Base-by-base conservation (phyloP, 169 alveolate species). In the Neospora caninum region DNA sequence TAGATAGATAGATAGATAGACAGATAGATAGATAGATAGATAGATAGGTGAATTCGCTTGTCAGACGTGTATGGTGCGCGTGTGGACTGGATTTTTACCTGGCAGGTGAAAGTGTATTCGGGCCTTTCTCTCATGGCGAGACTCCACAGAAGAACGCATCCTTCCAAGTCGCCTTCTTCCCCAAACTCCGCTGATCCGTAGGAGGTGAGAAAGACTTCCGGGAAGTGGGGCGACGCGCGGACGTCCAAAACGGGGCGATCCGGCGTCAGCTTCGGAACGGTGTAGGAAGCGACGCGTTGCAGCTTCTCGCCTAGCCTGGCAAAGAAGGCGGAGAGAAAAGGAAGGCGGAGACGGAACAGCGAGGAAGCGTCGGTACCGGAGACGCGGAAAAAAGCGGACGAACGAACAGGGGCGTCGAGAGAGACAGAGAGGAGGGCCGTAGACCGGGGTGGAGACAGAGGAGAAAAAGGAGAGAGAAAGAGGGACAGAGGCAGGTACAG, bases 191-290 rank as follows among this genome's bases (percentile, higher is more conserved):
- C 94, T 91, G 96, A 67, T 9, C 98, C 98, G 91, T 98, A 98
- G 43, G 98, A 95, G 41, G 98, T 97, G 82, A 98, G 89, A 64
- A 98, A 94, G n/a, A 97, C 89, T 70, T 97, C 98, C 29, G 94
- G 93, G 36, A 92, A 96, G 29, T 93, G 25, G 45, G 92, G 88
- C 54, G 96, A 84, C 29, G 96, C 92, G 88, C 93, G 88, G 38
- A 95, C 84, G 78, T 96, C 97, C 70, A 96, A 88, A 53, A 95
- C 93, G 34, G 96, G 95, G 69, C 97, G 86, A 27, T 83, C 78
- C 9, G 86, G 64, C 7, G 95, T 31, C 41, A 34, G 45, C 1
- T 70, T 80, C 10, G 88, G 34, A 0, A 73, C 95, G 22, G 29
- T 54, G 88, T 93, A 93, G n/a, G 78, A 42, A 7, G 67, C 93